phyloP scores from a whole-genome alignment of 2,329 filamentous ascomycete genomes.

The Aspergillus quadricinctus region DNA sequence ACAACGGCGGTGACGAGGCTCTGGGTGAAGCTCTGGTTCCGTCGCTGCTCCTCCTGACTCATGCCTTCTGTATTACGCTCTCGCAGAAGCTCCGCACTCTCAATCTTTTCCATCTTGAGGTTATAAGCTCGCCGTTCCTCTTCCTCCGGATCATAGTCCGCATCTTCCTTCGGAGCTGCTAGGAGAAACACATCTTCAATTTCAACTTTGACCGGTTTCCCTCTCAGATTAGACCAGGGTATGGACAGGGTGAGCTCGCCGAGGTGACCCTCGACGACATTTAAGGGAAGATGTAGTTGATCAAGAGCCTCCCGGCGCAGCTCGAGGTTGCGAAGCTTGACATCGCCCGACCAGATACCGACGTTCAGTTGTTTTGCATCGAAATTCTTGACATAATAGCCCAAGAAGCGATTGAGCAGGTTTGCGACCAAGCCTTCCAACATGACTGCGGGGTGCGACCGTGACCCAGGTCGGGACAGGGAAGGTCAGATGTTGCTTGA shows the following conservation, averaged over 20 bases:
- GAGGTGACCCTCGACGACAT: conserved; percentile 92
- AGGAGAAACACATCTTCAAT: conserved; percentile 97
- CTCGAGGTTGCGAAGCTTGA: conserved; percentile 89
- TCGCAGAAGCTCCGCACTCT: conserved; percentile 91
- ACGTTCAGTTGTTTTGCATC: conserved; percentile 97
- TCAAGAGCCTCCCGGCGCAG: conserved; percentile 92
- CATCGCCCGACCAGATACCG: conserved; percentile 97
- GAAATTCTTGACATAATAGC: conserved; percentile 99
- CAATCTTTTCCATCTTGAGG: conserved; percentile 98
- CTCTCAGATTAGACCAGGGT: conserved; percentile 94
- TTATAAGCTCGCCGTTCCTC: conserved; percentile 80
- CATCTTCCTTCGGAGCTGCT: conserved; percentile 91
- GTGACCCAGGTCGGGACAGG: conserved; percentile 66
- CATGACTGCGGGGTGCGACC: conserved; percentile 66
- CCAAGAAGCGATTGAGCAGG: conserved; percentile 97
- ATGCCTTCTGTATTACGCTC: conserved; percentile 89
- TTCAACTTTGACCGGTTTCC: conserved; percentile 88
- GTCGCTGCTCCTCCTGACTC: conserved; percentile 91
- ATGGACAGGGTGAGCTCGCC: conserved; percentile 89
- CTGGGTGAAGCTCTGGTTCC: conserved; percentile 95
- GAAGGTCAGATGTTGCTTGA: conserved; percentile 1
- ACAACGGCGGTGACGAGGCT: conserved; percentile 94
- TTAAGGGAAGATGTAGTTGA: conserved; percentile 92
- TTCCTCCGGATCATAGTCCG: conserved; percentile 87
- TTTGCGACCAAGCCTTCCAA: conserved; percentile 95